A percentile compares a stretch with the other conserved stretches of the same genome.
Conservation (phyloP, 768 basidiomycete genomes). For the Hypholoma sublateritium region DNA sequence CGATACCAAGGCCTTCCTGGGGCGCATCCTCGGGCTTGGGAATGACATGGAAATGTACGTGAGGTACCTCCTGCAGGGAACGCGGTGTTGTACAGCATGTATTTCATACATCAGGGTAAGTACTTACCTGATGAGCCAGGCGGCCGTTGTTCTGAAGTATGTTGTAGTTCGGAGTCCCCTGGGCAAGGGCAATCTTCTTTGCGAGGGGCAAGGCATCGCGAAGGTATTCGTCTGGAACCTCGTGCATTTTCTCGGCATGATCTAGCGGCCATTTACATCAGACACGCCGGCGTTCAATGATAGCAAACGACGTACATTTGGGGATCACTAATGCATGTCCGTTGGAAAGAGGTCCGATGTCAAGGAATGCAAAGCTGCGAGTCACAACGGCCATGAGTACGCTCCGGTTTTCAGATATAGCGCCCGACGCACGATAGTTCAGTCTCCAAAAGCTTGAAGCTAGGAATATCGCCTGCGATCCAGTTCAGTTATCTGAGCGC, state of each 20-base stretch:
- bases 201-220: conserved; percentile 74
- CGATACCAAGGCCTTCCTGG: conserved; percentile 74
- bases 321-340: conserved; percentile 94
- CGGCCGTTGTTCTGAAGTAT: conserved; percentile 69
- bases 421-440: conserved; percentile 57
- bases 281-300: background rate
- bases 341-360: conserved; percentile 86
- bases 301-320: conserved; percentile 61
- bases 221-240: conserved; percentile 85
- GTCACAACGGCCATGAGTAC: background rate
- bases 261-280: conserved; percentile 41
- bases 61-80: conserved; percentile 60
- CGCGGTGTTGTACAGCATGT: background rate
- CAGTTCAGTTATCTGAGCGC: background rate
- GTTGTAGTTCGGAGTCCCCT: conserved; percentile 80
- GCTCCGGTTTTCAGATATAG: background rate
- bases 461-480: conserved; percentile 79
- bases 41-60: conserved; percentile 94
- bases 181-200: conserved; percentile 84
- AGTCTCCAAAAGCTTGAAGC: conserved; percentile 82
- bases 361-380: conserved; percentile 82
- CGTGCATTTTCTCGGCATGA: conserved; percentile 83
- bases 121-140: conserved; percentile 56
- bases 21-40: conserved; percentile 67
- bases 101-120: background rate